Evolutionary conservation across 129 eudicot genomes (phyloP).

Genomic region (Flaveria brownii): DNA sequence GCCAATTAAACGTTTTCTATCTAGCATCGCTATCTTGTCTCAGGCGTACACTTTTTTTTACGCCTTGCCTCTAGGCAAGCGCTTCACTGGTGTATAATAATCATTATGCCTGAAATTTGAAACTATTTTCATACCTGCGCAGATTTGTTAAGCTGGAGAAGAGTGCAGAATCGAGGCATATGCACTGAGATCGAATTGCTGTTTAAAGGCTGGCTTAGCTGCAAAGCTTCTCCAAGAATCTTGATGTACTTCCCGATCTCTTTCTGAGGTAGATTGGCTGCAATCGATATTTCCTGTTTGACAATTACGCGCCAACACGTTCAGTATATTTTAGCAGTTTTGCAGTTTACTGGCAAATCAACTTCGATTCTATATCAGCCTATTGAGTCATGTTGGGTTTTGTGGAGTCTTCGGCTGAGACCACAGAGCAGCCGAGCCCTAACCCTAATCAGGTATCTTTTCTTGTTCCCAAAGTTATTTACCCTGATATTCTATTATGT

Average conservation of each 20-base stretch:
- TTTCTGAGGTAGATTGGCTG: slow-evolving; percentile 96
- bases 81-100: not conserved
- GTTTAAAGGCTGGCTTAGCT: slow-evolving; percentile 93
- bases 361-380: not conserved
- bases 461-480: too few species aligned
- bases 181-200: slow-evolving; percentile 98
- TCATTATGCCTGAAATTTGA: not conserved
- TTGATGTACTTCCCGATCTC: slow-evolving; percentile 98
- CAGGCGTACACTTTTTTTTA: too few species aligned
- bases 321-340: not conserved
- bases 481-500: too few species aligned
- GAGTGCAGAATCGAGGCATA: slow-evolving; percentile 98
- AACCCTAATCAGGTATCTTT: too few species aligned
- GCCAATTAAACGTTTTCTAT: too few species aligned
- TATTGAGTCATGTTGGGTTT: too few species aligned
- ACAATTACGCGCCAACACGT: slow-evolving; percentile 7
- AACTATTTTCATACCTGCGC: slow-evolving; percentile 65
- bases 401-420: too few species aligned
- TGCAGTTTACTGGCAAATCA: not conserved
- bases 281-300: slow-evolving; percentile 91
- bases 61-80: not conserved
- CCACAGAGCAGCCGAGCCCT: too few species aligned
- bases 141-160: slow-evolving; percentile 97
- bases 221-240: slow-evolving; percentile 99
- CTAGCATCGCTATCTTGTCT: too few species aligned